Percentiles rank a stretch among this genome's conserved stretches.
Evolutionary conservation across 169 alveolate genomes (phyloP).

Genomic region (Babesia bigemina): DNA sequence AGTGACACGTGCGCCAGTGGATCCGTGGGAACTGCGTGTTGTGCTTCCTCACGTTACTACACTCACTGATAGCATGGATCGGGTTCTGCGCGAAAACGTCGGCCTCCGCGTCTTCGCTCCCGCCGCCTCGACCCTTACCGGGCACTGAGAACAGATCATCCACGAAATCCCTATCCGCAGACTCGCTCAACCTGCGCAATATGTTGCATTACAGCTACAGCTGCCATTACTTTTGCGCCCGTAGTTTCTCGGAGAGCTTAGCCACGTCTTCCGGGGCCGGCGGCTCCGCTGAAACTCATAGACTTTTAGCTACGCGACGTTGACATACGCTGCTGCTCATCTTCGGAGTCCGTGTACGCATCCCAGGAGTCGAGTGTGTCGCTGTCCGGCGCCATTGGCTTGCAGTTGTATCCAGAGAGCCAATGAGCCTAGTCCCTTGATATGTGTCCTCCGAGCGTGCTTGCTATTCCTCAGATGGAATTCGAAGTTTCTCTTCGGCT

Average conservation of each 20-base stretch:
- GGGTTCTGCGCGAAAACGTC: conserved; percentile 44
- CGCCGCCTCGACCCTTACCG: conserved; percentile 9
- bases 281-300: neutral
- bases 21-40: conserved; percentile 51
- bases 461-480: neutral
- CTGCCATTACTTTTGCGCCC: conserved; percentile 17
- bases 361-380: conserved; percentile 64
- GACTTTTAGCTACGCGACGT: neutral
- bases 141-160: conserved; percentile 59
- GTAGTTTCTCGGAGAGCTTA: conserved; percentile 3
- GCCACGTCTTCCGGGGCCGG: neutral
- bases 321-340: conserved; percentile 24
- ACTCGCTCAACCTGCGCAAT: conserved; percentile 52
- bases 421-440: neutral
- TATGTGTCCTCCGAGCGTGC: neutral
- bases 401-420: neutral
- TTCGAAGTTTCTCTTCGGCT: neutral
- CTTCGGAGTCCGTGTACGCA: conserved; percentile 66
- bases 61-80: conserved; percentile 37
- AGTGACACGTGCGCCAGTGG: conserved; percentile 53
- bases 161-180: conserved; percentile 55
- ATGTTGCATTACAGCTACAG: neutral
- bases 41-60: neutral
- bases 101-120: conserved; percentile 9
- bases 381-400: conserved; percentile 40